A percentile compares a stretch with the other conserved stretches of the same genome.
phyloP scores from a whole-genome alignment of 2,329 filamentous ascomycete genomes.

The Fusarium agapanthi region DNA sequence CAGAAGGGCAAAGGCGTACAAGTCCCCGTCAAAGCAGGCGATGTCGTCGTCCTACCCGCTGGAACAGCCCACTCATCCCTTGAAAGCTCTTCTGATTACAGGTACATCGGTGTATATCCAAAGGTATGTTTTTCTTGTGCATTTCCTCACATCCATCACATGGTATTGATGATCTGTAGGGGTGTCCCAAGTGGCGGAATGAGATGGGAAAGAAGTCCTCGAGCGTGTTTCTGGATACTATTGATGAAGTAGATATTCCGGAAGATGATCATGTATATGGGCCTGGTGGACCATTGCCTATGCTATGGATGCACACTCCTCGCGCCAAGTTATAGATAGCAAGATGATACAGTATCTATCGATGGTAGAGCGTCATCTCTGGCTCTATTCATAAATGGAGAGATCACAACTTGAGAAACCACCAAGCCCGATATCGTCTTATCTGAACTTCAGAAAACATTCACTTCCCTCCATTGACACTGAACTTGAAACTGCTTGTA shows the following conservation, averaged over 20 bases:
- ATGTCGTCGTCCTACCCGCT: background rate
- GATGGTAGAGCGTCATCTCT: rapidly evolving
- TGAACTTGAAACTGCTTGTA: rapidly evolving
- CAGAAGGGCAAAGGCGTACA: background rate
- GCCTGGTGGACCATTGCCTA: rapidly evolving
- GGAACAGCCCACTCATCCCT: background rate
- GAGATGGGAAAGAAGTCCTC: background rate
- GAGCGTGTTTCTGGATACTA: rapidly evolving
- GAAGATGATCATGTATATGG: background rate
- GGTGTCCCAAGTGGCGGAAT: background rate
- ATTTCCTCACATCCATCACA: rapidly evolving
- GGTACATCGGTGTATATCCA: background rate
- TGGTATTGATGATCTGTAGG: rapidly evolving
- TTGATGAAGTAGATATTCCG: background rate
- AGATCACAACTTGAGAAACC: too few relatives aligned
- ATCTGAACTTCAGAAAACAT: too few relatives aligned
- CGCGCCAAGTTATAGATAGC: background rate
- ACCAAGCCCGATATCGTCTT: rapidly evolving
- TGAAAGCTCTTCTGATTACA: background rate
- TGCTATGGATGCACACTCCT: rapidly evolving
- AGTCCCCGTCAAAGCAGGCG: background rate
- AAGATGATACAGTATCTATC: background rate
- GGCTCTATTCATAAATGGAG: too few relatives aligned
- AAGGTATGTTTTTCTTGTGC: rapidly evolving
- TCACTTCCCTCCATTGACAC: rapidly evolving